phyloP scores from a whole-genome alignment of 2,329 filamentous ascomycete species.

The Fusarium newnesense region DNA sequence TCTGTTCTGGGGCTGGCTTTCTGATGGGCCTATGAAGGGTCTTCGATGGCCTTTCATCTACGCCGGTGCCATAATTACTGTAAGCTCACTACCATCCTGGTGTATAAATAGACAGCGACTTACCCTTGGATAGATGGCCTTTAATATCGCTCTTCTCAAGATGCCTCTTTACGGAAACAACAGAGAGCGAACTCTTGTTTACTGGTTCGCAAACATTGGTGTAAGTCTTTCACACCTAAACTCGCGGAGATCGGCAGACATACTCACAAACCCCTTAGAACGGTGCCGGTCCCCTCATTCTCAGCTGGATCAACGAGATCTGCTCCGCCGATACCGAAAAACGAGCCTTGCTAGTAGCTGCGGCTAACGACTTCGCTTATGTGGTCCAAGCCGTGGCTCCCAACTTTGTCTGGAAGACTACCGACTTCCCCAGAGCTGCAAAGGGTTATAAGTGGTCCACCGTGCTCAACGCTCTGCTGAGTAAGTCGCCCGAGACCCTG shows the following conservation, averaged over 20 bases:
- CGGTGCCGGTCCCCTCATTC: conserved; percentile 36
- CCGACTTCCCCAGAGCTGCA: background rate
- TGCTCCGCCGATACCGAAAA: conserved; percentile 37
- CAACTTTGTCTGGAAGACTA: conserved; percentile 7
- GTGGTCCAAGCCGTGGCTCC: conserved; percentile 31
- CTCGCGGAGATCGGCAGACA: accelerated
- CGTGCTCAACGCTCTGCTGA: background rate
- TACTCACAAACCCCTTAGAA: background rate
- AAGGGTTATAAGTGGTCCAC: conserved; percentile 2
- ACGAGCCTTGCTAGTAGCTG: conserved; percentile 26
- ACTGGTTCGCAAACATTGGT: conserved; percentile 37
- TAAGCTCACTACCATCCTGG: accelerated
- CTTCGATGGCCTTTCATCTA: conserved; percentile 33
- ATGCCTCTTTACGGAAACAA: conserved; percentile 33
- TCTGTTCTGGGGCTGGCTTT: conserved; percentile 32
- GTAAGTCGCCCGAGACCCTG: background rate
- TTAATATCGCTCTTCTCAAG: conserved; percentile 13
- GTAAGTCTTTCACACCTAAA: conserved; percentile 7
- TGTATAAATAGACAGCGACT: accelerated
- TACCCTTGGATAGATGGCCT: conserved; percentile 2
- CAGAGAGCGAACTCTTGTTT: conserved; percentile 21
- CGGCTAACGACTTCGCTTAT: conserved; percentile 25
- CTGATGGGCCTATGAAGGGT: conserved; percentile 27
- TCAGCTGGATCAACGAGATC: conserved; percentile 41
- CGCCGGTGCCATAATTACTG: conserved; percentile 22